Evolutionary conservation across 352 stramenopile species (phyloP).

Genomic region (Blastocystis sp.): DNA sequence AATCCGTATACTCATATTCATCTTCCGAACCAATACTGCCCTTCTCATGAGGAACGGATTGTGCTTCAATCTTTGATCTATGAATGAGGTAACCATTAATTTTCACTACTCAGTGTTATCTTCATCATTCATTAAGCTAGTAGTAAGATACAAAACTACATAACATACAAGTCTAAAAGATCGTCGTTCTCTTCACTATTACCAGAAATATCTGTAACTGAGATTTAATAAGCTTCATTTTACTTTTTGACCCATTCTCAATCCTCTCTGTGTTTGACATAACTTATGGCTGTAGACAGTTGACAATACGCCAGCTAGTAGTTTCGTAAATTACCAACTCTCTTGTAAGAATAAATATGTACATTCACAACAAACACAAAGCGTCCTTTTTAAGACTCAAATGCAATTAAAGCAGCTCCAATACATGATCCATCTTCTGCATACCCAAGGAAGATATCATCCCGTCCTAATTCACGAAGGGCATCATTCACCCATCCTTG

Average conservation of each 20-base stretch:
- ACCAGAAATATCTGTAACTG: neutral
- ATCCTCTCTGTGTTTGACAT: neutral
- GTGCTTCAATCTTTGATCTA: neutral
- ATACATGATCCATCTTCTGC: slow-evolving; percentile 62
- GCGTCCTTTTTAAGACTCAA: neutral
- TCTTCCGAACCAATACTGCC: neutral
- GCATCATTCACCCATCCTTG: slow-evolving; percentile 41
- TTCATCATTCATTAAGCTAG: neutral
- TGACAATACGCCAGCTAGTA: neutral
- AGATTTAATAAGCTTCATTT: neutral
- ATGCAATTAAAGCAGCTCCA: slow-evolving; percentile 61
- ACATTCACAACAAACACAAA: neutral
- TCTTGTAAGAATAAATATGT: too few relatives aligned
- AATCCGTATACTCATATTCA: slow-evolving; percentile 32
- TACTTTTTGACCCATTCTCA: neutral
- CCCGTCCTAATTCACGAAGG: slow-evolving; percentile 16
- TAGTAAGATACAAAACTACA: neutral
- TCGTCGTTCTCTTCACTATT: neutral
- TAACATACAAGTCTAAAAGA: neutral
- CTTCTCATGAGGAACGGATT: neutral
- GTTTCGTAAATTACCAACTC: too few relatives aligned
- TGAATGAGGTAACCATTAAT: neutral
- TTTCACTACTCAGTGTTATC: neutral
- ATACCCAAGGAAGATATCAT: slow-evolving; percentile 43
- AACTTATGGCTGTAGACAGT: neutral